Conservation (phyloP, 75 land plant genomes). For the Sequoiadendron giganteum region DNA sequence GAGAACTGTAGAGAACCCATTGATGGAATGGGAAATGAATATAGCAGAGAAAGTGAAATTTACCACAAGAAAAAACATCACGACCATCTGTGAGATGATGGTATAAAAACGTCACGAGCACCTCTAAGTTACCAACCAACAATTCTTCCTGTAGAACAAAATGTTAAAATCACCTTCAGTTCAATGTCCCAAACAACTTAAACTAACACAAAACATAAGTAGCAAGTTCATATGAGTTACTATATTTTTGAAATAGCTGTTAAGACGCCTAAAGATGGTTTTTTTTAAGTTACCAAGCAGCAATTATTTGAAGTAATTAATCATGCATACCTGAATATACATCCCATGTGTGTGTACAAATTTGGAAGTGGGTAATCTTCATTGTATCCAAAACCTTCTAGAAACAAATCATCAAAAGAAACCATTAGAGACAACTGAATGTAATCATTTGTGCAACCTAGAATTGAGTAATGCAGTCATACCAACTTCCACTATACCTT, state of each 20-base stretch:
- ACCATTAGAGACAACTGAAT: not conserved
- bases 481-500: not conserved
- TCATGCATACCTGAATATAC: not conserved
- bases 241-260: not conserved
- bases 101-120: too few species aligned
- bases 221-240: not conserved
- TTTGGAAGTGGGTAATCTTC: not conserved
- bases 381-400: not conserved
- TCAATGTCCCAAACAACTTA: not conserved
- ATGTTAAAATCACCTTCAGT: not conserved
- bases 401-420: not conserved
- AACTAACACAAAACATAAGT: not conserved
- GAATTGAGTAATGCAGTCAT: too few species aligned
- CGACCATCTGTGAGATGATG: too few species aligned
- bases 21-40: conserved; percentile 1
- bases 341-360: not conserved
- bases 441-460: not conserved
- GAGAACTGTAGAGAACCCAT: conserved; percentile 8
- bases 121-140: too few species aligned
- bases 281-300: not conserved
- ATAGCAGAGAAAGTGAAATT: not conserved
- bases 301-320: not conserved
- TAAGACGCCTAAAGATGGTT: not conserved
- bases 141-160: not conserved
- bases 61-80: too few species aligned